Base-by-base conservation (phyloP, 2,329 filamentous ascomycete species). In the Trichoderma arundinaceum region DNA sequence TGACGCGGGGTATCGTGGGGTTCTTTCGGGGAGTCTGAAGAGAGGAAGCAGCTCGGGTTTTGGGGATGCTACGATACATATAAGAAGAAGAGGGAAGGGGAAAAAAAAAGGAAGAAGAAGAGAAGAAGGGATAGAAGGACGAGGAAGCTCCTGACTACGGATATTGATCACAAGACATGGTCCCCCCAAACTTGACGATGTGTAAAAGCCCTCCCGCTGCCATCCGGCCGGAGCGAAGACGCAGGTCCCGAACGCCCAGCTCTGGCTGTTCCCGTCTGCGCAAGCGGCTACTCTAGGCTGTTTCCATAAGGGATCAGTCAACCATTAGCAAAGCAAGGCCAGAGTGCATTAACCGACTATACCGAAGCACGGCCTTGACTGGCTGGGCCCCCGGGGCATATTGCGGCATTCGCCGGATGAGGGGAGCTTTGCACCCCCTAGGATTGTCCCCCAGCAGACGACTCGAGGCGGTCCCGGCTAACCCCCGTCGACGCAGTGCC, bases 221-320 rank as follows among this genome's bases (percentile, higher is more conserved):
- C 62, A 43, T 61, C 64, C 64, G 57, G 64, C 52, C 46, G 46
- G 64, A 52, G 46, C 38, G 33, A 28, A 53, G 15, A 43, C n/a
- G 33, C 41, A 63, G 35, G 65, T 39, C 51, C 51, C 32, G 33
- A 22, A 13, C 41, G 54, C 39, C 54, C 39, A 57, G 54, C 22
- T 35, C 12, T 35, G 28, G 15, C 17, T 48, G 57, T 38, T 17
- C 32, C 32, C 4, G 13, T 28, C 54, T 44, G 41, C 7, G 28
- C 7, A 13, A 15, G 15, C 66, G 66, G 67, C 53, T 68, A 66
- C 61, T 63, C 48, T 65, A 66, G 67, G 67, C 61, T 43, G n/a
- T 39, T 41, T 38, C 13, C n/a, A 19, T 4, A 22, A 13, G 33
- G 46, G n/a, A 33, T 59, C 17, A 39, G 10, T 38, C 13, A 60